These are phyloP conservation scores for Cicer judaicum DNA, from an alignment of 306 rosid genomes.

Conservation along the genomic window DNA sequence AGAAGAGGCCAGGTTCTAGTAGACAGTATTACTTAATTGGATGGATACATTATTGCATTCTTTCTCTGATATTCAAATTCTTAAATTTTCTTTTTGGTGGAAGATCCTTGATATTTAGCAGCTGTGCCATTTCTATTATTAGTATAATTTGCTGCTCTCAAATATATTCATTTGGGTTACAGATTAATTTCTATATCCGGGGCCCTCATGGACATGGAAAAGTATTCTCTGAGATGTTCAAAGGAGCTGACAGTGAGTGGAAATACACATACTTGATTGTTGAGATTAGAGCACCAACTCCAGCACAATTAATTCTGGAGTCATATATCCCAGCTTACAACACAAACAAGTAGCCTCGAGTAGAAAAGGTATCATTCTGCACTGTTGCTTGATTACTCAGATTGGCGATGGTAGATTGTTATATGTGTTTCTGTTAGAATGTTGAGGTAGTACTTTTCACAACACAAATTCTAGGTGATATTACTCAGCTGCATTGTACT, in stretches of 20 bases:
- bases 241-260: constrained; percentile 76
- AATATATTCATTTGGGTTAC: constrained; percentile 35
- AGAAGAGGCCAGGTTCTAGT: constrained; percentile 8
- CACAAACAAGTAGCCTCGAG: constrained; percentile 43
- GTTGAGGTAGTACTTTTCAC: constrained; percentile 34
- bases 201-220: constrained; percentile 93
- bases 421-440: constrained; percentile 30
- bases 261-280: constrained; percentile 84
- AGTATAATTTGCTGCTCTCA: constrained; percentile 30
- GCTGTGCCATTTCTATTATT: constrained; percentile 13
- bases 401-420: constrained; percentile 47
- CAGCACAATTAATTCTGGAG: constrained; percentile 82
- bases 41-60: constrained; percentile 1
- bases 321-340: constrained; percentile 77
- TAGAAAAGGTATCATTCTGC: constrained; percentile 51
- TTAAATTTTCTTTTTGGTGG: constrained; percentile 25
- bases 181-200: constrained; percentile 91
- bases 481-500: neutral
- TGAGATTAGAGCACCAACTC: constrained; percentile 79
- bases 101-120: constrained; percentile 27
- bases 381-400: constrained; percentile 38
- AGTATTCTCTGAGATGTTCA: constrained; percentile 90
- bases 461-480: constrained; percentile 33
- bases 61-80: constrained; percentile 3
- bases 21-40: constrained; percentile 4